Evolutionary conservation across 1,284 basidiomycete genomes (phyloP).

Genomic region (Phellinidium pouzarii): DNA sequence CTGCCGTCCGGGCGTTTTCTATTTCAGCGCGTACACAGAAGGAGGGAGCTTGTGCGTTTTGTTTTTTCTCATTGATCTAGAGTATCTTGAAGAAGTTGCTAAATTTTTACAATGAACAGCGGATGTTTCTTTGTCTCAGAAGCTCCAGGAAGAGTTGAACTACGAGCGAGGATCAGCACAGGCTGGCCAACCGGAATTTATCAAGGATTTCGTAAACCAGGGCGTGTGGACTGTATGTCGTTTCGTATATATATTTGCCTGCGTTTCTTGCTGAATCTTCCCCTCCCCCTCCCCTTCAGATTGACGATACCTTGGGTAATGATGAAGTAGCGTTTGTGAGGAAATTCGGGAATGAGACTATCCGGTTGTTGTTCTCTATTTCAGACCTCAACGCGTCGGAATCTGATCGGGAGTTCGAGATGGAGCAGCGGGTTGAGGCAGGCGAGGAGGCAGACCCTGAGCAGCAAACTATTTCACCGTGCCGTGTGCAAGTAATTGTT

Average conservation of each 20-base stretch:
- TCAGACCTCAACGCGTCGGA: constrained; percentile 55
- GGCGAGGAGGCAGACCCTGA: constrained; percentile 27
- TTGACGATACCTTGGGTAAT: constrained; percentile 65
- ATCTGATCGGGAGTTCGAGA: constrained; percentile 38
- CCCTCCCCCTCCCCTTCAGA: constrained; percentile 32
- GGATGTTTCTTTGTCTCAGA: constrained; percentile 20
- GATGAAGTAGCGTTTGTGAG: constrained; percentile 83
- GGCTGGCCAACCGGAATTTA: constrained; percentile 16
- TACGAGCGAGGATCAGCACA: constrained; percentile 23
- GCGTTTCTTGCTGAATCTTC: not conserved
- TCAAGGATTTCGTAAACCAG: constrained; percentile 26
- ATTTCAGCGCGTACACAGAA: constrained; percentile 46
- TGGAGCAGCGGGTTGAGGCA: constrained; percentile 1
- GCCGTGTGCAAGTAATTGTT: constrained; percentile 76
- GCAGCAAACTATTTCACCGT: constrained; percentile 42
- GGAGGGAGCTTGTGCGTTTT: constrained; percentile 54
- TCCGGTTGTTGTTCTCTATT: constrained; percentile 80
- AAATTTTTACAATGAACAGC: constrained; percentile 20
- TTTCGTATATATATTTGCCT: not conserved
- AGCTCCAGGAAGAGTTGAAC: constrained; percentile 22
- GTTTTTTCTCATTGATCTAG: not conserved
- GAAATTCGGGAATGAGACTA: constrained; percentile 89
- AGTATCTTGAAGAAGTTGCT: constrained; percentile 22
- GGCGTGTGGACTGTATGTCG: constrained; percentile 2
- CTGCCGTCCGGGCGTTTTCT: constrained; percentile 47